Evolutionary conservation across 2,329 filamentous ascomycete species (phyloP), one percentile per base, ranked within the genome.

Genomic region (Daldinia sp.): DNA sequence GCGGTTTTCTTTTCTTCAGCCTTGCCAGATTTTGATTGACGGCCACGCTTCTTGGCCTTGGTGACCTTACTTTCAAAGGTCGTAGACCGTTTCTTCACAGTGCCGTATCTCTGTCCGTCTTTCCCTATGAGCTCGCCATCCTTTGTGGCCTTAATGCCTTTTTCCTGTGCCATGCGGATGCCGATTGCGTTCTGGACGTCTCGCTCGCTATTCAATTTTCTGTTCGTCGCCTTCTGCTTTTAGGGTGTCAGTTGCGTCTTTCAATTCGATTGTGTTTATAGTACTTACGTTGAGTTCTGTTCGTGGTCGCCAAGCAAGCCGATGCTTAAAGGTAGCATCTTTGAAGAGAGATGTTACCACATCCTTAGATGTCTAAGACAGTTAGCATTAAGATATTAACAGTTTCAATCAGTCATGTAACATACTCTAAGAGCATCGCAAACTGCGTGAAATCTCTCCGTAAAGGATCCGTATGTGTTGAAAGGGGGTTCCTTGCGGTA

Each of bases 301-400:
- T 45, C 27, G n/a, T 0, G 60, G 60, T 0, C 41, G n/a, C 60
- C 54, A 63, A 13, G 23, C 56, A 13, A 59, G 56, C 39, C 56
- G 56, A 17, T 59, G 56, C 17, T 53, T 47, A 23, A 59, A 59
- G 0, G 23, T 59, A 4, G 41, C 30, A 27, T 61, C 58, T 17
- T 56, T 52, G 10, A 61, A 61, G 2, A 57, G 47, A 2, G 58
- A 61, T 10, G 15, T 37, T 5, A 57, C 58, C 4, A 39, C 13
- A 5, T 61, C 58, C 37, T 57, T 61, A 1, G 52, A 61, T 3
- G 13, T 32, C 58, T 52, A 30, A 54, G 19, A 6, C 3, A 2
- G 4, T 43, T 17, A 61, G 27, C 13, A 35, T 23, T 10, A 4
- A 17, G 10, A 41, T 11, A 27, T 21, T 10, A 13, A 30, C 23